Base-by-base conservation (phyloP, 164 flowering plant genomes). In the Platanus orientalis region DNA sequence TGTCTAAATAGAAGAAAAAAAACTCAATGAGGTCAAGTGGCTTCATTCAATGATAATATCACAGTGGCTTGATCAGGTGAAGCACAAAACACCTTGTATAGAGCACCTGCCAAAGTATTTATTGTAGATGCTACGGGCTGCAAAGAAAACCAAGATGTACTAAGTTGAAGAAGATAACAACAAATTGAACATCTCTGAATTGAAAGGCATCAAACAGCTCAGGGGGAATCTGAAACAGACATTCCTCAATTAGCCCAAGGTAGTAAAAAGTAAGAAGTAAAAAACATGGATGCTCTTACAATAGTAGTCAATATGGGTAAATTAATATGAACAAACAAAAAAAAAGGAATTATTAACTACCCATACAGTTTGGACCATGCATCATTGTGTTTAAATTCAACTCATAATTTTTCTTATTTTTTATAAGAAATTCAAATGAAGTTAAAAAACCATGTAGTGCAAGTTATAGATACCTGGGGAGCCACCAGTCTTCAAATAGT, bases 111-210 rank as follows among this genome's bases (percentile, higher is more conserved):
- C 78, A 88, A 69, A 3, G 92, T 88, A 63, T 88, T 88, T 57
- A 88, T 88, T 0, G 95, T 88, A 49, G 95, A 86, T 32, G 95
- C 88, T 51, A 84, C 83, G 12, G 95, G 95, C 95, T 88, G 85
- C 80, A 76, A 44, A 63, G 26, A 49, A 64, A 39, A 53, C 40
- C 60, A 52, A 12, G 4, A 34, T 2, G 17, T 14, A n/a, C 42
- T 48, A 36, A 20, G 20, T 16, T 44, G 14, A 34, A 28, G 21
- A 60, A 0, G 14, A 42, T 16, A 42, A 12, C 4, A 51, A 23
- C 7, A 42, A 53, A 59, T 6, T 58, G 40, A 44, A 40, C 24
- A 42, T 21, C 23, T 17, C 45, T 13, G 48, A 11, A 24, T 13
- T 36, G 26, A 24, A 21, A 90, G 28, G 97, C 72, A 61, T 84